Evolutionary conservation across 345 rosid species (phyloP).

Genomic region (Rhodamnia argentea): DNA sequence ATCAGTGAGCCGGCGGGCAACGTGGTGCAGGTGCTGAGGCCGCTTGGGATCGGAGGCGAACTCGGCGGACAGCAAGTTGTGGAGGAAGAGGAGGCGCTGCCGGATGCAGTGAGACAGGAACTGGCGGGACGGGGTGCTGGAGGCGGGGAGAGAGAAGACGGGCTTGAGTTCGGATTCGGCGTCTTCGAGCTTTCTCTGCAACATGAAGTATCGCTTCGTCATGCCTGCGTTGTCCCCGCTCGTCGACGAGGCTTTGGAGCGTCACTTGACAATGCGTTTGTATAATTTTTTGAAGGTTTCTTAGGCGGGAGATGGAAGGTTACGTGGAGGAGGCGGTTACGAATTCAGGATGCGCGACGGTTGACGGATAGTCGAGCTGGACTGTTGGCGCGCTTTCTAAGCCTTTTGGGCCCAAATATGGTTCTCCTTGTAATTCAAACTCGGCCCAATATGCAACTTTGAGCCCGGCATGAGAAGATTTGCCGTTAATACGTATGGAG

Average conservation of each 20-base stretch:
- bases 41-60: slow-evolving; percentile 18
- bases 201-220: slow-evolving; percentile 14
- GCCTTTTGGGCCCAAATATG: neutral
- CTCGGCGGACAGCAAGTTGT: slow-evolving; percentile 29
- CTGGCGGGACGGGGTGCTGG: neutral
- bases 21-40: slow-evolving; percentile 13
- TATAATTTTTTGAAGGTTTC: neutral
- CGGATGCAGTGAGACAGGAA: slow-evolving; percentile 13
- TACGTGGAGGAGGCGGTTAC: neutral
- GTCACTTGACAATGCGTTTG: neutral
- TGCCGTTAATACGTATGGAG: no score
- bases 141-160: slow-evolving; percentile 7
- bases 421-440: neutral
- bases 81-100: slow-evolving; percentile 26
- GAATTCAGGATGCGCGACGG: neutral
- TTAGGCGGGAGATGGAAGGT: neutral
- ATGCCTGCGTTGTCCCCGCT: neutral
- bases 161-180: slow-evolving; percentile 14
- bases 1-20: slow-evolving; percentile 10
- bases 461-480: neutral
- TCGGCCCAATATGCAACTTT: neutral
- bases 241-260: neutral
- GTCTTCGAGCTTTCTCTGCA: slow-evolving; percentile 34
- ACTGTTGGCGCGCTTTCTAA: neutral
- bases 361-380: neutral